phyloP scores from a whole-genome alignment of 2,329 filamentous ascomycete genomes.

The Lojkania enalia region DNA sequence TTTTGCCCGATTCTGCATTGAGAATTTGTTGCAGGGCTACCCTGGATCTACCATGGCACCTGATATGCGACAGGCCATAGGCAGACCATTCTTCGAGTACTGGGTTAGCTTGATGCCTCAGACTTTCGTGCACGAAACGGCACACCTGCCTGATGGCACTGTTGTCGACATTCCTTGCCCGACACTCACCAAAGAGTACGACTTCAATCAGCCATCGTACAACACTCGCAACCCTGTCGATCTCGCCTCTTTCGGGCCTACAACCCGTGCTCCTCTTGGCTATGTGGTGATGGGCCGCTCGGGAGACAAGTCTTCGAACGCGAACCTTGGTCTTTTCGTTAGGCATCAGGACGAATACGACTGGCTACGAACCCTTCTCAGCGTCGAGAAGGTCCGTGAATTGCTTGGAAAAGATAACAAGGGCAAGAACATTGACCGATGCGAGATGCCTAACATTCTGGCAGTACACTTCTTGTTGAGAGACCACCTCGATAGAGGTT shows the following conservation, averaged over 20 bases:
- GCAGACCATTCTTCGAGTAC: constrained; percentile 26
- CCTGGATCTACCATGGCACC: constrained; percentile 25
- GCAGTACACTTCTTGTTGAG: constrained; percentile 29
- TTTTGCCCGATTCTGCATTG: constrained; percentile 25
- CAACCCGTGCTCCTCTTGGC: constrained; percentile 41
- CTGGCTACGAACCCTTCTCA: constrained; percentile 50
- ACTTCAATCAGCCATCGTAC: constrained; percentile 20
- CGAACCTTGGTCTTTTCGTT: constrained; percentile 50
- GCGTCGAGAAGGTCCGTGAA: constrained; percentile 40
- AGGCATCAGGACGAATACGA: constrained; percentile 48
- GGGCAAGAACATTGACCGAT: constrained; percentile 35
- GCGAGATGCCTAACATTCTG: constrained; percentile 24
- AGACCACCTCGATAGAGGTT: constrained; percentile 27
- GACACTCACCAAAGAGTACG: constrained; percentile 15
- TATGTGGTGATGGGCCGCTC: constrained; percentile 48
- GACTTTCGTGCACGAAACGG: constrained; percentile 18
- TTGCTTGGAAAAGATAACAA: constrained; percentile 52
- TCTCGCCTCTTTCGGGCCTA: constrained; percentile 30
- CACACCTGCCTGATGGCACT: constrained; percentile 20
- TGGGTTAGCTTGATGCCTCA: constrained; percentile 25
- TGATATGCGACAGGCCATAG: constrained; percentile 28
- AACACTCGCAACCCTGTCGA: constrained; percentile 19
- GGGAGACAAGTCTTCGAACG: constrained; percentile 47
- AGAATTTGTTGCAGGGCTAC: constrained; percentile 25
- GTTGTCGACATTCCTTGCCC: constrained; percentile 20